These are phyloP conservation scores for Bipolaris cookei DNA, from an alignment of 2,329 filamentous ascomycete genomes.

Conservation along the genomic window DNA sequence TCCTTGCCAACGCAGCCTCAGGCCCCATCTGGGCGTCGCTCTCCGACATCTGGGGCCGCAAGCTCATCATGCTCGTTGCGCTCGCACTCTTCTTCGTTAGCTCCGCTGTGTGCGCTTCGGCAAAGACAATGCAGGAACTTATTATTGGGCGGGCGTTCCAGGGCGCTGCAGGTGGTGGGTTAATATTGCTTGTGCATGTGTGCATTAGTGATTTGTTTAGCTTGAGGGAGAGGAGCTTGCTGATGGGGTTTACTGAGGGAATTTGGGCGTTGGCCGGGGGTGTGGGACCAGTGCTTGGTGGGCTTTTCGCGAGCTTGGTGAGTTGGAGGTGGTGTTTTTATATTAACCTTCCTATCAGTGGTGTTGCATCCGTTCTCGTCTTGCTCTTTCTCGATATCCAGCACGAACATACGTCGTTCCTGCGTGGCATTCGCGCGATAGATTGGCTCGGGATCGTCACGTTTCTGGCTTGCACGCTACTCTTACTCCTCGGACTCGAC, in stretches of 20 bases:
- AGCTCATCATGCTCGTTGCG: slow-evolving; percentile 58
- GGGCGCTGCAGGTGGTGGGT: slow-evolving; percentile 67
- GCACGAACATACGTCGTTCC: slow-evolving; percentile 59
- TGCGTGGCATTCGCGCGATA: slow-evolving; percentile 57
- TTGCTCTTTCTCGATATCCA: slow-evolving; percentile 62
- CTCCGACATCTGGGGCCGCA: slow-evolving; percentile 65
- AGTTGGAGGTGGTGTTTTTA: slow-evolving; percentile 64
- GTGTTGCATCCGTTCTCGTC: slow-evolving; percentile 57
- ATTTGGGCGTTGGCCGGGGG: slow-evolving; percentile 63
- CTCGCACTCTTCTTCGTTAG: slow-evolving; percentile 66
- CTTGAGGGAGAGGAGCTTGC: slow-evolving; percentile 58
- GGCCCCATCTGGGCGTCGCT: slow-evolving; percentile 74
- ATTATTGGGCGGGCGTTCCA: slow-evolving; percentile 67
- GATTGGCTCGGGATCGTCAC: slow-evolving; percentile 62
- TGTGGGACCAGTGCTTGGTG: slow-evolving; percentile 61
- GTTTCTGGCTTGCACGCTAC: slow-evolving; percentile 58
- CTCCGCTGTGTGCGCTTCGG: slow-evolving; percentile 63
- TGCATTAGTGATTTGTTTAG: slow-evolving; percentile 69
- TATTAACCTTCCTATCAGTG: slow-evolving; percentile 62
- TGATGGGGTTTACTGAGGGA: slow-evolving; percentile 59
- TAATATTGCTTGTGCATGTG: slow-evolving; percentile 68
- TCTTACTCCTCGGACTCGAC: slow-evolving; percentile 61
- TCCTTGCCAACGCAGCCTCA: slow-evolving; percentile 71
- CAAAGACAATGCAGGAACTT: slow-evolving; percentile 64
- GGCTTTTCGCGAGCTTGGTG: slow-evolving; percentile 55